Base-by-base conservation (phyloP, 805 yeast genomes). In the Ogataea pilisensis region DNA sequence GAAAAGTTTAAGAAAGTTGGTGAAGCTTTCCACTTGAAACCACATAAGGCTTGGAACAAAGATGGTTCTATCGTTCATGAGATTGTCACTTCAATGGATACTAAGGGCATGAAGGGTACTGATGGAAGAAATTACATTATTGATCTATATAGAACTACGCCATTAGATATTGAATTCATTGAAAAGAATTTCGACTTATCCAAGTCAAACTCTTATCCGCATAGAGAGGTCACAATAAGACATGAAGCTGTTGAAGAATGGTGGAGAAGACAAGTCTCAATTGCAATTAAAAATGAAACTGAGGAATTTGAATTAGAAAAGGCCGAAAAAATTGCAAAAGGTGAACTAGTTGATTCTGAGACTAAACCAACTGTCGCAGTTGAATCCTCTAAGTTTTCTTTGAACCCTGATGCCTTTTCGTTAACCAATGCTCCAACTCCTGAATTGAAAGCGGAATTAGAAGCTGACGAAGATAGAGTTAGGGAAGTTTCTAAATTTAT, bases 191-290 rank as follows among this genome's bases (percentile, higher is more conserved):
- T 49, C 50, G 73, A 70, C 46, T 61, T 64, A 13, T 65, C 61
- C 2, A 46, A 60, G 5, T 71, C 61, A n/a, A 60, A 62, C n/a
- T 70, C 78, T 9, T 90, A 89, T 58, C 96, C 96, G 14, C 96
- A 88, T 58, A 76, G 78, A 48, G 86, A 88, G 63, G 72, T 85
- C 12, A 75, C 85, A 20, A 56, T 91, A 34, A 81, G 98, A 66
- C 80, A 80, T 49, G 98, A 91, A 65, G 93, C 96, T 14, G 78
- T 91, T 35, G 91, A 82, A 51, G 86, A 81, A 53, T 91, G 96
- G 96, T 87, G 93, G 82, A 76, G 76, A 56, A 63, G 78, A 44
- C 78, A 82, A 57, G 73, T 84, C 3, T 75, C 84, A 13, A 69
- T 66, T 17, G 68, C 69, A 35, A 60, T 80, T 46, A 72, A 72